A percentile compares a stretch with the other conserved stretches of the same genome.
Conservation (phyloP, 2,329 filamentous ascomycete genomes). For the Penicillium freii region DNA sequence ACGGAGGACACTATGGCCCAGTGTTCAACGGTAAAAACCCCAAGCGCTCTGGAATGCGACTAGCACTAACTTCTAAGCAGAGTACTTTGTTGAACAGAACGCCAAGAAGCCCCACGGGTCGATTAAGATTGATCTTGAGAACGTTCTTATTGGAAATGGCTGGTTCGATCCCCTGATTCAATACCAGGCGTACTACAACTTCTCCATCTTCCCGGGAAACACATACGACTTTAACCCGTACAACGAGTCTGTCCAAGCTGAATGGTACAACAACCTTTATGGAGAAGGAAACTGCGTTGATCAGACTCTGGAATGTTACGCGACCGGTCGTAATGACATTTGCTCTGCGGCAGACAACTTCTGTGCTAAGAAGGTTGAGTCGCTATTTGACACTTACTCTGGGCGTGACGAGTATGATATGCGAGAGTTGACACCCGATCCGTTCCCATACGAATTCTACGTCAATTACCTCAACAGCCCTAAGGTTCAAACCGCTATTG, state of each 20-base stretch:
- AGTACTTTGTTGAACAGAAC: neutral
- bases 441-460: constrained; percentile 1
- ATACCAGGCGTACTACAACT: constrained; percentile 42
- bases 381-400: neutral
- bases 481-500: neutral
- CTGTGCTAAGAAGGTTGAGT: neutral
- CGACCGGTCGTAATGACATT: neutral
- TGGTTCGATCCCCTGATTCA: constrained; percentile 42
- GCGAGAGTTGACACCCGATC: constrained; percentile 1
- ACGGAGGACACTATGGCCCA: neutral
- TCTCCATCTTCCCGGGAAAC: constrained; percentile 37
- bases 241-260: neutral
- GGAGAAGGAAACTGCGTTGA: constrained; percentile 3
- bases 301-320: neutral
- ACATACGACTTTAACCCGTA: constrained; percentile 34
- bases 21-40: neutral
- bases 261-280: constrained; percentile 4
- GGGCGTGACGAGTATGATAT: constrained; percentile 1
- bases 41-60: neutral
- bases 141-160: constrained; percentile 40
- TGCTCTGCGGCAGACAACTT: neutral
- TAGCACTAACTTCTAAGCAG: neutral
- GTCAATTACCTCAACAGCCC: constrained; percentile 3
- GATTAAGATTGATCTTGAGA: constrained; percentile 23
- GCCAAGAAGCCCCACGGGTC: neutral